Evolutionary conservation across 352 stramenopile genomes (phyloP).

Genomic region (Blastocystis sp.): DNA sequence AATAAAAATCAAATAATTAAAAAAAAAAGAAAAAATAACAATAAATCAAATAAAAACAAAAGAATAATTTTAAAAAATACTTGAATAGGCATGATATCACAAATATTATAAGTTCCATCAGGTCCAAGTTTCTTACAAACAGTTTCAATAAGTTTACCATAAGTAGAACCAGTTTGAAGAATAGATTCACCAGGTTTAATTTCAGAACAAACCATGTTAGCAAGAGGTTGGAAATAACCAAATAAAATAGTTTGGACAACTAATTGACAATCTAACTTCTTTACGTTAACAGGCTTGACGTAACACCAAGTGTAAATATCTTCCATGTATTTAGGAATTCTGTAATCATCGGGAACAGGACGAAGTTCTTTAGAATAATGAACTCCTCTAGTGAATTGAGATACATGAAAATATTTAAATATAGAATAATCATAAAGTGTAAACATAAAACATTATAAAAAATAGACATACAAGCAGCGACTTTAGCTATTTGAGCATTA

Average conservation of each 20-base stretch:
- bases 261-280: constrained; percentile 31
- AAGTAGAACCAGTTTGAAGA: constrained; percentile 18
- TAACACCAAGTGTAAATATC: constrained; percentile 35
- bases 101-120: constrained; percentile 22
- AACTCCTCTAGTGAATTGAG: too few relatives aligned
- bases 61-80: too few relatives aligned
- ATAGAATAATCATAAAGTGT: too few relatives aligned
- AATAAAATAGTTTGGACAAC: constrained; percentile 30
- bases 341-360: constrained; percentile 23
- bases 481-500: too few relatives aligned
- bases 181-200: constrained; percentile 19
- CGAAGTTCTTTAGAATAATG: constrained; percentile 30
- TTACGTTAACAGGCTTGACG: constrained; percentile 32
- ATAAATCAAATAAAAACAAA: too few relatives aligned
- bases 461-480: too few relatives aligned
- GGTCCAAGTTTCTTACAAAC: constrained; percentile 27
- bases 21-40: too few relatives aligned
- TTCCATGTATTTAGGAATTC: constrained; percentile 25
- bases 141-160: constrained; percentile 15
- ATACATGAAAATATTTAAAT: too few relatives aligned
- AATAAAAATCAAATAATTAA: too few relatives aligned
- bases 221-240: constrained; percentile 29
- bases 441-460: too few relatives aligned
- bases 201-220: constrained; percentile 25
- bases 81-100: constrained; percentile 33